Conservation (phyloP, 805 yeast species). For the Candida ortonii region DNA sequence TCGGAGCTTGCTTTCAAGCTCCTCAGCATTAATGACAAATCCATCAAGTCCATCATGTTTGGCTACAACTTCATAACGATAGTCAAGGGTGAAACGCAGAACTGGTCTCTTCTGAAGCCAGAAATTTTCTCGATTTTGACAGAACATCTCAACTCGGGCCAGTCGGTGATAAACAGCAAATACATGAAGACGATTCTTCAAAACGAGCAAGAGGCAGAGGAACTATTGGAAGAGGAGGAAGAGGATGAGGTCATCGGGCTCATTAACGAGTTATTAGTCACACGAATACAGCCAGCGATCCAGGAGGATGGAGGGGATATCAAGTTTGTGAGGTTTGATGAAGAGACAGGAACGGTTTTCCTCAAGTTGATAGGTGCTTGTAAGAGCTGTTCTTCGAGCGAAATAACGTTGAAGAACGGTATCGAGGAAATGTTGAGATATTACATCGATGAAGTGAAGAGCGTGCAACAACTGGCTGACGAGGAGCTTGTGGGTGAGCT, state of each 20-base stretch:
- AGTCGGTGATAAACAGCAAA: constrained; percentile 49
- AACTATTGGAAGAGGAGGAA: constrained; percentile 53
- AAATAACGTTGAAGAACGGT: constrained; percentile 90
- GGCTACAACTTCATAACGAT: constrained; percentile 84
- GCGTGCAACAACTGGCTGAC: constrained; percentile 84
- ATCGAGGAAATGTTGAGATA: constrained; percentile 97
- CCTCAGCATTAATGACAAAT: constrained; percentile 61
- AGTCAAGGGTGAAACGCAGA: constrained; percentile 45
- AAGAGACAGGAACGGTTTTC: constrained; percentile 81
- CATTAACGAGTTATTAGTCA: constrained; percentile 89
- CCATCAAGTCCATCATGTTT: constrained; percentile 71
- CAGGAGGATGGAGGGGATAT: constrained; percentile 99
- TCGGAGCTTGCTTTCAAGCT: constrained; percentile 78
- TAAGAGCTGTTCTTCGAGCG: constrained; percentile 85
- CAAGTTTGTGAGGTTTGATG: constrained; percentile 81
- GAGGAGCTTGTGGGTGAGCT: constrained; percentile 54
- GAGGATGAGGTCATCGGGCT: constrained; percentile 80
- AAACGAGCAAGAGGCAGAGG: constrained; percentile 33
- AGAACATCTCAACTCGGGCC: constrained; percentile 53
- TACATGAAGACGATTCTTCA: constrained; percentile 32
- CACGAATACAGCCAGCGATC: constrained; percentile 95
- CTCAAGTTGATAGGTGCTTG: constrained; percentile 94
- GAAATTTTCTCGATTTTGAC: constrained; percentile 60
- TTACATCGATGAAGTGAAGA: constrained; percentile 91
- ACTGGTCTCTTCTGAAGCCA: constrained; percentile 64